Evolutionary conservation across 352 stramenopile genomes (phyloP), one percentile per base, ranked within the genome.

Genomic region (Globisporangium takayamanum): DNA sequence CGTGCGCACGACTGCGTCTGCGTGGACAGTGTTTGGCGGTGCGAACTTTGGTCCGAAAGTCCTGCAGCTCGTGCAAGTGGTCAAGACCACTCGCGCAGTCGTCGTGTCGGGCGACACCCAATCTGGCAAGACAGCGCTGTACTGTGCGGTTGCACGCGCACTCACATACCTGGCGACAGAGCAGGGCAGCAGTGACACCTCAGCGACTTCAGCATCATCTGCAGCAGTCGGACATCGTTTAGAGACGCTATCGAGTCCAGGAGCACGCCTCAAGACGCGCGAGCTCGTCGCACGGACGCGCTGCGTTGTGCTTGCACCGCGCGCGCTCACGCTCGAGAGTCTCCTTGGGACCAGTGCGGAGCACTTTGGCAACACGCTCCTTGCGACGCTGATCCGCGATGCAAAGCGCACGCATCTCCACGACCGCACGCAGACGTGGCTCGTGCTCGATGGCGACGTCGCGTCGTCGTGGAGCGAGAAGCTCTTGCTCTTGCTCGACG

Each of bases 361-460:
- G 11, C 44, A 66, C 5, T 54, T 69, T 41, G 60, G 59, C 0
- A 64, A 70, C 14, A 74, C 68, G 11, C 50, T 88, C n/a, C 52
- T 88, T 0, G 50, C 44, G 2, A 75, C 75, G 2, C 15, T 87
- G 26, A 37, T 80, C 14, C 69, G 69, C 18, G 80, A 85, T 22
- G 70, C 78, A 22, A 88, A 88, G 53, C 22, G n/a, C 6, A 50
- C 22, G 12, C 54, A 61, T 36, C 62, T 60, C 39, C 16, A 67
- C 22, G 53, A 55, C 16, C 28, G 57, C 10, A 57, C 63, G 6
- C 60, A 77, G 8, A 86, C 80, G 18, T 93, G 83, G 80, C 57
- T 91, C 6, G 56, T 89, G 5, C 60, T 93, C 16, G 83, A 93
- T 57, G 79, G 83, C 0, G 70, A 85, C n/a, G 36, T 89, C 1